Evolutionary conservation across 2,329 filamentous ascomycete species (phyloP).

Genomic region (Alternaria consortialis): DNA sequence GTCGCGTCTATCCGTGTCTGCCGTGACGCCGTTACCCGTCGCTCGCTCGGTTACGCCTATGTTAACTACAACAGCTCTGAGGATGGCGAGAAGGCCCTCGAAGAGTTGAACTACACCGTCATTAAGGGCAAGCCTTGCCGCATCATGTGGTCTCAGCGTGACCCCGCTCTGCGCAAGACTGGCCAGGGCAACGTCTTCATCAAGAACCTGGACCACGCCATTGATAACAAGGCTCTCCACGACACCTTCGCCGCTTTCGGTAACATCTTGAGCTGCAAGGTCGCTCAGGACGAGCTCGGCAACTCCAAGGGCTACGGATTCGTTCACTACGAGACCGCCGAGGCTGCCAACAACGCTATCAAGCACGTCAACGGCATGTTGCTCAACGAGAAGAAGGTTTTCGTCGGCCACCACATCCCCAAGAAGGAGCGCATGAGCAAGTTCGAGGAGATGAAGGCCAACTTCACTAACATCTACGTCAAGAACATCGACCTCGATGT

Average conservation of each 20-base stretch:
- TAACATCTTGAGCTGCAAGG: constrained; percentile 99
- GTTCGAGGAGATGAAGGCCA: constrained; percentile 99
- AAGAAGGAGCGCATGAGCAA: constrained; percentile 99
- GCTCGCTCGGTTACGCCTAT: constrained; percentile 98
- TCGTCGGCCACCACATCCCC: constrained; percentile 97
- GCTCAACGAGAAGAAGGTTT: constrained; percentile 99
- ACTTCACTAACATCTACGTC: constrained; percentile 99
- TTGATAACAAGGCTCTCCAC: constrained; percentile 99
- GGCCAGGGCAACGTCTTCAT: constrained; percentile 99
- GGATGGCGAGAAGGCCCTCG: constrained; percentile 97
- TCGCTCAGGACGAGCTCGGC: constrained; percentile 94
- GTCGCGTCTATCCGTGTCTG: constrained; percentile 99
- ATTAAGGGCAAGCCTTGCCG: constrained; percentile 99
- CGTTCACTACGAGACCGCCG: constrained; percentile 99
- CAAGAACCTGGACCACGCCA: constrained; percentile 98
- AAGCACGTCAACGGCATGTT: constrained; percentile 99
- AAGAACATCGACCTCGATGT: constrained; percentile 93
- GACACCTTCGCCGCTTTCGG: constrained; percentile 98
- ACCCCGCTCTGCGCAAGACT: constrained; percentile 98
- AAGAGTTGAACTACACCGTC: constrained; percentile 99
- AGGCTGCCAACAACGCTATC: constrained; percentile 95
- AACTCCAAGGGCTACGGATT: constrained; percentile 99
- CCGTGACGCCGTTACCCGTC: constrained; percentile 97
- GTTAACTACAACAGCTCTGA: constrained; percentile 99
- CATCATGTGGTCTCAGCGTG: constrained; percentile 99